Evolutionary conservation across 1,284 basidiomycete genomes (phyloP).

Genomic region (Malassezia sympodialis): DNA sequence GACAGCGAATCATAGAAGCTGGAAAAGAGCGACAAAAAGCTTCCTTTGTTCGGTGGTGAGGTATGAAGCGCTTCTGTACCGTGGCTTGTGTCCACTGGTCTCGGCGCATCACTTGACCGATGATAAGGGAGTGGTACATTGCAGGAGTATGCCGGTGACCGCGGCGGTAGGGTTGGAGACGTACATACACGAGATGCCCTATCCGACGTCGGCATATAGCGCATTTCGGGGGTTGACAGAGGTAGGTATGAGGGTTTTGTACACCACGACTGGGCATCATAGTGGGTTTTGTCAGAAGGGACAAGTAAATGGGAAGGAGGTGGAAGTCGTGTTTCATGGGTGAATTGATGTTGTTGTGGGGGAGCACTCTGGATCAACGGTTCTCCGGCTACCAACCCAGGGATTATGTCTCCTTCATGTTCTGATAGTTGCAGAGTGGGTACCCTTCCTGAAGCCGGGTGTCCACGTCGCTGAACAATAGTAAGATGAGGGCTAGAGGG

Average conservation of each 20-base stretch:
- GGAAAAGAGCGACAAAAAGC: constrained; percentile 43
- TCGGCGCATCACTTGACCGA: background rate
- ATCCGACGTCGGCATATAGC: constrained; percentile 7
- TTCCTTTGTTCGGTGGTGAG: constrained; percentile 31
- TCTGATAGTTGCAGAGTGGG: constrained; percentile 31
- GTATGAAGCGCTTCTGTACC: constrained; percentile 25
- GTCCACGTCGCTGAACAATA: constrained; percentile 37
- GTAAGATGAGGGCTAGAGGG: background rate
- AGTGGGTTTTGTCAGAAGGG: constrained; percentile 6
- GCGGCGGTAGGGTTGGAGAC: constrained; percentile 35
- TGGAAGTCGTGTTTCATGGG: constrained; percentile 17
- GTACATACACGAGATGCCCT: constrained; percentile 21
- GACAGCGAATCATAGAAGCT: constrained; percentile 43
- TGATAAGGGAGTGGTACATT: background rate
- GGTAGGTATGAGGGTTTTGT: constrained; percentile 8
- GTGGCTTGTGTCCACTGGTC: constrained; percentile 17
- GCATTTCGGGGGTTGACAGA: constrained; percentile 13
- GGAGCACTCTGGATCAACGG: constrained; percentile 33
- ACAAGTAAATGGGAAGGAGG: constrained; percentile 20
- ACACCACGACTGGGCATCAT: constrained; percentile 18
- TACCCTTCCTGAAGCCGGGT: constrained; percentile 38
- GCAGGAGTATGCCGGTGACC: constrained; percentile 42
- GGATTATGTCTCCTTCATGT: constrained; percentile 8
- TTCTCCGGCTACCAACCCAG: constrained; percentile 11
- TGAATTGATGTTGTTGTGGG: constrained; percentile 36